Percentiles rank a stretch among this genome's conserved stretches.
Conservation (phyloP, 768 basidiomycete genomes). For the Mycena amicta region DNA sequence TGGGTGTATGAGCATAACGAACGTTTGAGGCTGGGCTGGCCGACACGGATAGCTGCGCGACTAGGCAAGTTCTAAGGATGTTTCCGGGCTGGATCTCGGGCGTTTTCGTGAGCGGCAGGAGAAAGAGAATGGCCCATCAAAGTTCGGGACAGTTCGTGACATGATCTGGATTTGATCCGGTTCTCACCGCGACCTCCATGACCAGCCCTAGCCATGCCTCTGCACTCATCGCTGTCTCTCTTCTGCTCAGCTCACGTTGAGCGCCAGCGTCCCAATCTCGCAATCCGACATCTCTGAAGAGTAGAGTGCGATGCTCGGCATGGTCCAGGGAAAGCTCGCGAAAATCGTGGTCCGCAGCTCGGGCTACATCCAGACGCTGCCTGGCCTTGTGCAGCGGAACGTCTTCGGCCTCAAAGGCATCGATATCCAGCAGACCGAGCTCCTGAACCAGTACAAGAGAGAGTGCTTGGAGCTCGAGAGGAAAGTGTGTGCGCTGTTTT, state of each 20-base stretch:
- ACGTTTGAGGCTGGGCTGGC: too few species aligned
- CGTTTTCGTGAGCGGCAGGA: too few species aligned
- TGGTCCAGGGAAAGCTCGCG: conserved; percentile 72
- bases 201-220: too few species aligned
- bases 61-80: too few species aligned
- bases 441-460: conserved; percentile 91
- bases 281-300: conserved; percentile 48
- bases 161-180: too few species aligned
- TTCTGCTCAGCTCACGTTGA: conserved; percentile 52
- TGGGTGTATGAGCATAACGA: too few species aligned
- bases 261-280: conserved; percentile 67
- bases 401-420: conserved; percentile 88
- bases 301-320: conserved; percentile 31
- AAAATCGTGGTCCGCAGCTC: conserved; percentile 87
- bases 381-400: conserved; percentile 77
- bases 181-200: too few species aligned
- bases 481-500: conserved; percentile 58
- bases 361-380: conserved; percentile 90
- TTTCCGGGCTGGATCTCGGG: too few species aligned
- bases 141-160: too few species aligned
- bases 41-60: too few species aligned
- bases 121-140: too few species aligned
- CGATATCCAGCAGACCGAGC: conserved; percentile 73
- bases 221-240: too few species aligned
- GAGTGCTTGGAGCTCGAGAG: conserved; percentile 95